phyloP scores from a whole-genome alignment of 164 flowering plant species.

The Magnolia sinica region DNA sequence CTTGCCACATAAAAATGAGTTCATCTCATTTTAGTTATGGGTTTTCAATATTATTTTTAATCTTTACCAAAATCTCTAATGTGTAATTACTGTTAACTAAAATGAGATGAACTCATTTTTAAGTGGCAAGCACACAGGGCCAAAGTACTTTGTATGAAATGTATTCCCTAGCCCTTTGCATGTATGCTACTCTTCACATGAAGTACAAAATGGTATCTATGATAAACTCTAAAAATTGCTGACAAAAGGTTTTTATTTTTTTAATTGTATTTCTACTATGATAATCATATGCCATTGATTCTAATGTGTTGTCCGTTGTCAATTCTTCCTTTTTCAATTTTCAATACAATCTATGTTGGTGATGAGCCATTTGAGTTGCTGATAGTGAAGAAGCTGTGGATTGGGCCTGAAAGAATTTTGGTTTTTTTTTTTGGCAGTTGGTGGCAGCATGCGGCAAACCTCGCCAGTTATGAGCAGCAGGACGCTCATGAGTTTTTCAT shows the following conservation, averaged over 20 bases:
- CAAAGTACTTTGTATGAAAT: too few species aligned
- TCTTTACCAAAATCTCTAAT: too few species aligned
- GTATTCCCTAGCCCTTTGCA: not conserved
- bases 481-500: conserved; percentile 79
- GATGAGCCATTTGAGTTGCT: not conserved
- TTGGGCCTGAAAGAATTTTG: conserved; percentile 4
- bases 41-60: too few species aligned
- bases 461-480: conserved; percentile 65
- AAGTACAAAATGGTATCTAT: not conserved
- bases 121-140: too few species aligned
- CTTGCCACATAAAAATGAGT: too few species aligned
- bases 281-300: not conserved
- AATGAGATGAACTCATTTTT: too few species aligned
- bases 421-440: conserved; percentile 38
- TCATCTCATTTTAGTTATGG: too few species aligned
- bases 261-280: not conserved
- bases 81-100: too few species aligned
- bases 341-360: not conserved
- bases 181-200: not conserved
- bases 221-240: not conserved
- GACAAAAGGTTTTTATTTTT: not conserved
- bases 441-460: conserved; percentile 68
- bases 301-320: not conserved
- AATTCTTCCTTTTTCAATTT: not conserved
- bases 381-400: not conserved